These are phyloP conservation scores for Apophysomyces elegans DNA, from an alignment of 371 early-diverging fungal species.

Conservation along the genomic window DNA sequence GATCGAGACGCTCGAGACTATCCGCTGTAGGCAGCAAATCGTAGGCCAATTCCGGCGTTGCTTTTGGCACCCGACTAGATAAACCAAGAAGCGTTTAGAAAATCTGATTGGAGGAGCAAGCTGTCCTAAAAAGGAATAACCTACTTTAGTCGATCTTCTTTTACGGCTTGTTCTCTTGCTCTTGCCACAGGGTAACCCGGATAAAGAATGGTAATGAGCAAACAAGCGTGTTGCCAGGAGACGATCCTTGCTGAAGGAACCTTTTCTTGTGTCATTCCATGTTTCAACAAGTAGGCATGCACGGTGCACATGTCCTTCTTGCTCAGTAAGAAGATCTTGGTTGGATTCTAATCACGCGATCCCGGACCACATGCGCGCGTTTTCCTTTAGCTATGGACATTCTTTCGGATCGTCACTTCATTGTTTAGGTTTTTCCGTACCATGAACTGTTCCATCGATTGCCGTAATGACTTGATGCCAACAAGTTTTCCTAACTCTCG, in stretches of 20 bases:
- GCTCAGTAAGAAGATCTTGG: conserved; percentile 15
- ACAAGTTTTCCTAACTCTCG: conserved; percentile 30
- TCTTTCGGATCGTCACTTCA: neutral
- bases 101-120: neutral
- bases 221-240: conserved; percentile 27
- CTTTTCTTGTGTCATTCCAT: conserved; percentile 25
- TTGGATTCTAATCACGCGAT: conserved; percentile 17
- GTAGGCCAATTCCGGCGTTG: conserved; percentile 33
- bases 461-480: conserved; percentile 25
- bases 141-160: conserved; percentile 29
- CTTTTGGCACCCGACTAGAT: conserved; percentile 11
- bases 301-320: conserved; percentile 10
- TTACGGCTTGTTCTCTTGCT: conserved; percentile 27
- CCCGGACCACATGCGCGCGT: neutral
- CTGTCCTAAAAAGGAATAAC: neutral
- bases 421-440: conserved; percentile 15
- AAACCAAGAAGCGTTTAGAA: neutral
- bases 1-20: conserved; percentile 37
- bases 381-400: neutral
- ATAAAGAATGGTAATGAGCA: conserved; percentile 32
- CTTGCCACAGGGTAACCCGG: conserved; percentile 38
- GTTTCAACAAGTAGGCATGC: conserved; percentile 21
- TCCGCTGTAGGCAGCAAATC: conserved; percentile 39
- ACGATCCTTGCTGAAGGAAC: conserved; percentile 23
- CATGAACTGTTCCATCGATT: conserved; percentile 37